Evolutionary conservation across 768 basidiomycete species (phyloP).

Genomic region (Pluteus cervinus): DNA sequence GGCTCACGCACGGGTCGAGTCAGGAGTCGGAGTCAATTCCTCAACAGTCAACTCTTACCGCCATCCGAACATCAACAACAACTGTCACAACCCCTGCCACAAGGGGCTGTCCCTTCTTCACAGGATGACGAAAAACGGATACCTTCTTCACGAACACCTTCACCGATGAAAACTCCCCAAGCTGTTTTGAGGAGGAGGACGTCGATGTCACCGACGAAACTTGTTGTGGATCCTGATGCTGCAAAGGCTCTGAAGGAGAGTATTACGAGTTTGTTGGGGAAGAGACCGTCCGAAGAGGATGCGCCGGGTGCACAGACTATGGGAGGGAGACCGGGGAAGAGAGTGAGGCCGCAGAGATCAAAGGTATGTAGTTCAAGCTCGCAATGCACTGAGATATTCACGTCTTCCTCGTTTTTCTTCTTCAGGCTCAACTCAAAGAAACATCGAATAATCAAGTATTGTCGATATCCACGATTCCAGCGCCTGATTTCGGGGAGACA

Average conservation of each 20-base stretch:
- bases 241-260: slow-evolving; percentile 64
- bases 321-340: slow-evolving; percentile 24
- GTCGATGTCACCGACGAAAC: slow-evolving; percentile 34
- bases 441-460: slow-evolving; percentile 24
- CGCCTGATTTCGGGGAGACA: slow-evolving; percentile 13
- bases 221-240: slow-evolving; percentile 33
- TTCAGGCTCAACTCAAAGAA: slow-evolving; percentile 33
- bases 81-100: too few relatives aligned
- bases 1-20: too few relatives aligned
- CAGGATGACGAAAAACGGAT: too few relatives aligned
- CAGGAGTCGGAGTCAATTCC: too few relatives aligned
- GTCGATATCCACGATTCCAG: slow-evolving; percentile 11
- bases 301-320: slow-evolving; percentile 9
- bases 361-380: slow-evolving; percentile 19
- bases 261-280: slow-evolving; percentile 64
- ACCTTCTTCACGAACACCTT: slow-evolving; percentile 55
- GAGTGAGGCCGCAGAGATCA: slow-evolving; percentile 29
- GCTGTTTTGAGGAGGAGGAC: slow-evolving; percentile 13
- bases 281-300: slow-evolving; percentile 45
- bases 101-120: too few relatives aligned
- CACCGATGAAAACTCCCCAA: slow-evolving; percentile 42
- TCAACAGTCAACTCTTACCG: slow-evolving; percentile 21
- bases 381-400: neutral
- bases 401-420: neutral
- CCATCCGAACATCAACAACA: slow-evolving; percentile 24